Evolutionary conservation across 2,329 filamentous ascomycete genomes (phyloP), one percentile per base, ranked within the genome.

Genomic region (Colletotrichum tanaceti): DNA sequence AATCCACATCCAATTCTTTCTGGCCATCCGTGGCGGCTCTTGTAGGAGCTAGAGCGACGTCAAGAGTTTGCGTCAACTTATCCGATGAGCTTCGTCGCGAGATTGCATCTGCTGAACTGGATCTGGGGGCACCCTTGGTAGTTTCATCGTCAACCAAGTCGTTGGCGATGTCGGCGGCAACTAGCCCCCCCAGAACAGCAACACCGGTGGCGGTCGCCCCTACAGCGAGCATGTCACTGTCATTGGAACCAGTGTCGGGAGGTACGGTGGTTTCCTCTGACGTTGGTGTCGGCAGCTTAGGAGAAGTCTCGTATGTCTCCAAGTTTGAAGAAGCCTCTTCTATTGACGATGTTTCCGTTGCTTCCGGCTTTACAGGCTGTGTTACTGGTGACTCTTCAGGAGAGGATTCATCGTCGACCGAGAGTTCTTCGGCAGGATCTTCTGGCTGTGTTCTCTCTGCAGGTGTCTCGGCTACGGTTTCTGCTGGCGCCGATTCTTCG

Each of bases 61-160:
- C 58, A 9, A 70, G 57, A 38, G 70, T 68, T 43, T 71, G 70
- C 9, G 60, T 70, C 39, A 71, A 57, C 16, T 71, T 71, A 44
- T 71, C 68, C 32, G 60, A 70, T 20, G 68, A 71, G 22, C 49
- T 39, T 10, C 60, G 63, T 24, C 39, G 62, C 35, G 68, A 53
- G 24, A 68, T 39, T 9, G 22, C 18, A 5, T 54, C 46, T 24
- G 44, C 49, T 20, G 24, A 24, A 14, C 18, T 18, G 4, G 28
- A 10, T 22, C 24, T 18, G 1, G 39, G n/a, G 18, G 46, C 9
- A 13, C 53, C 43, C 28, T 14, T 58, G 11, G 53, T 13, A 3
- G 44, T 22, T 22, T 20, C 58, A 20, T 68, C 59, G 13, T 64
- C 22, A 52, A 20, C 41, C 5, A 55, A 65, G 24, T 55, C 54